Evolutionary conservation across 257 asterid genomes (phyloP), one percentile per base, ranked within the genome.

Genomic region (Lycium ferocissimum): DNA sequence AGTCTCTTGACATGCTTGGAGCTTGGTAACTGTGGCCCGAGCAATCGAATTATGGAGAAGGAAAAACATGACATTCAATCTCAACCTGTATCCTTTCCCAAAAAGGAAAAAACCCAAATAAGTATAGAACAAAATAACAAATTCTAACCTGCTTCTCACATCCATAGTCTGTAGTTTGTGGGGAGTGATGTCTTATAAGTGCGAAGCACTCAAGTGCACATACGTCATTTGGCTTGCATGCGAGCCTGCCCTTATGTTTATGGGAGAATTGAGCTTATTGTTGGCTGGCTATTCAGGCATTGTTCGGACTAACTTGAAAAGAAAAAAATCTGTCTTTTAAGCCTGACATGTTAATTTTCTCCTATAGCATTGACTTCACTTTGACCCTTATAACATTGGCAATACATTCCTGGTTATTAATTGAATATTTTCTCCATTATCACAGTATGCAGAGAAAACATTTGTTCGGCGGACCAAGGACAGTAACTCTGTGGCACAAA

Each of bases 391-490:
- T 13, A 1, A 22, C 73, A 49, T 75, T 22, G 13, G 13, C 12
- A 73, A 47, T 11, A 49, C 22, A 22, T 75, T 49, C 22, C 22
- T 66, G 80, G 85, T 75, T 37, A 82, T 82, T 69, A 61, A 4
- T 49, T 15, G 47, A 8, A 10, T 85, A 58, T 47, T 43, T 35
- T 82, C 85, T 83, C 85, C 45, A 57, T 65, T 78, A 11, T 65
- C 49, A 81, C 98, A 97, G 99, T 97, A 97, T 85, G 98, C 95
- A n/a, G 99, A 95, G 61, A 95, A 97, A 86, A 85, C 85, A 69
- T 97, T 95, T 85, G 94, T 95, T 22, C 94, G 93, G 85, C 95
- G 88, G 90, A 85, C 92, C 37, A 93, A 92, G 89, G 98, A 97
- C 56, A 87, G 83, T 85, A 91, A 85, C 54, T 86, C 90, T n/a